Evolutionary conservation across 208 protist genomes (phyloP).

Genomic region (Naegleria gruberi): DNA sequence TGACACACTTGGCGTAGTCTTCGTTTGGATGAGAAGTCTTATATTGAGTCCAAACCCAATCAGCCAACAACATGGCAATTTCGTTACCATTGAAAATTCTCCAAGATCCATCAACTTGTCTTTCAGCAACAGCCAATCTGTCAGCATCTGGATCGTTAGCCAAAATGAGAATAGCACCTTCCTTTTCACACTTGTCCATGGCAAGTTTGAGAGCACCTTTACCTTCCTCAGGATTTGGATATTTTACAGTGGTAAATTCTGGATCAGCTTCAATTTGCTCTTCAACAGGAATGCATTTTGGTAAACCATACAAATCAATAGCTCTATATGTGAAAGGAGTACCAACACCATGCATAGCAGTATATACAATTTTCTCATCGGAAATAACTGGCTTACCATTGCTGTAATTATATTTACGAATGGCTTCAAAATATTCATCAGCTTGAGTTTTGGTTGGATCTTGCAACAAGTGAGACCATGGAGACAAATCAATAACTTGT

Average conservation of each 20-base stretch:
- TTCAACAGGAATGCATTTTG: constrained; percentile 50
- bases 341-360: constrained; percentile 89
- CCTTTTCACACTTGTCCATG: constrained; percentile 62
- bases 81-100: constrained; percentile 93
- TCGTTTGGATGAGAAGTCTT: constrained; percentile 31
- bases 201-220: constrained; percentile 70
- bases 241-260: constrained; percentile 90
- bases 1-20: constrained; percentile 28
- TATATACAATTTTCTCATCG: constrained; percentile 43
- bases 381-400: constrained; percentile 7
- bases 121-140: constrained; percentile 84
- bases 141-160: constrained; percentile 98
- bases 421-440: background rate
- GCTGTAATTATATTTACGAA: constrained; percentile 23
- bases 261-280: constrained; percentile 86
- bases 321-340: constrained; percentile 54
- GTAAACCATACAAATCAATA: constrained; percentile 59
- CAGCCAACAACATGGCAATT: constrained; percentile 85
- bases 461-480: background rate
- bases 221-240: constrained; percentile 97
- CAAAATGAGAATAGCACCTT: constrained; percentile 69
- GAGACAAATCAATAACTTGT: background rate
- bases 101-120: constrained; percentile 61
- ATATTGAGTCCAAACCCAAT: constrained; percentile 73
- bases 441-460: background rate